Evolutionary conservation across 768 basidiomycete species (phyloP).

Genomic region (Boletus speciosus): DNA sequence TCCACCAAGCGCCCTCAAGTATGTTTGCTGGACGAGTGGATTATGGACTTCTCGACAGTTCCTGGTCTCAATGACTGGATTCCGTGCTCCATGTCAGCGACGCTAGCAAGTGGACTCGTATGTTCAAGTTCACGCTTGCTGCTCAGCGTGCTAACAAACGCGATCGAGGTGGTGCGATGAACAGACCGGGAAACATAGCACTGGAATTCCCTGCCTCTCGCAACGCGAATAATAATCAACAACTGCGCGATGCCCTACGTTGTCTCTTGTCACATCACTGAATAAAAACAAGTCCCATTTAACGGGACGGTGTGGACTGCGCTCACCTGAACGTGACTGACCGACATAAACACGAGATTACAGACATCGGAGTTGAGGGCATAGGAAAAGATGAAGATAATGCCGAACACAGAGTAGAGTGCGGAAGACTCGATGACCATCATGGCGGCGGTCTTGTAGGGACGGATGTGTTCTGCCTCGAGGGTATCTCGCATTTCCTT

Average conservation of each 20-base stretch:
- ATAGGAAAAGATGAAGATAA: conserved; percentile 33
- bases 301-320: neutral
- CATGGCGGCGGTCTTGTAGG: conserved; percentile 27
- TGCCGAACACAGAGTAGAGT: conserved; percentile 23
- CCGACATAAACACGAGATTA: conserved; percentile 31
- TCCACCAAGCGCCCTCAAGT: too few relatives aligned
- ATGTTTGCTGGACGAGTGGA: too few relatives aligned
- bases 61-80: too few relatives aligned
- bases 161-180: too few relatives aligned
- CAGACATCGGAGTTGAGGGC: conserved; percentile 21
- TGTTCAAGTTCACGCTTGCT: too few relatives aligned
- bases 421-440: conserved; percentile 39
- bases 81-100: too few relatives aligned
- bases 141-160: too few relatives aligned
- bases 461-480: conserved; percentile 13
- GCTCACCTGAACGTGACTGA: conserved; percentile 33
- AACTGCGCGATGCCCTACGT: conserved; percentile 33
- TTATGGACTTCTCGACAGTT: too few relatives aligned
- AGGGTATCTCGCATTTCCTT: conserved; percentile 8
- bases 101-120: too few relatives aligned
- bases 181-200: too few relatives aligned
- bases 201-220: conserved; percentile 25
- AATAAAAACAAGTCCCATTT: neutral
- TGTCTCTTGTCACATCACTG: neutral
- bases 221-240: conserved; percentile 38